These are phyloP conservation scores for Cenchrus purpureus DNA, from an alignment of 176 grass and related monocot genomes.

Conservation along the genomic window DNA sequence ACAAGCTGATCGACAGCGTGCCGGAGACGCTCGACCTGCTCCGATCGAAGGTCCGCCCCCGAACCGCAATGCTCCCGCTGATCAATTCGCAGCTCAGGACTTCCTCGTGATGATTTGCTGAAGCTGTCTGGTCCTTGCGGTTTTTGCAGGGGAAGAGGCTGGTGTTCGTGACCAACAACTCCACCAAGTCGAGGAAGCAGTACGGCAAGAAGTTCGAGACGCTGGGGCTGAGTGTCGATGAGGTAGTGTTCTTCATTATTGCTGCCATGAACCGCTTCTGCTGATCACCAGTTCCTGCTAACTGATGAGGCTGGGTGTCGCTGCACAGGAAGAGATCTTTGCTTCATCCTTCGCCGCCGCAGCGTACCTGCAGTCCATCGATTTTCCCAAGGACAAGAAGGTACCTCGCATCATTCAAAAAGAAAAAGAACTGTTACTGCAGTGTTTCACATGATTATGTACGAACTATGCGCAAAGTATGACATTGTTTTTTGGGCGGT, in stretches of 20 bases:
- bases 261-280: background rate
- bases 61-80: background rate
- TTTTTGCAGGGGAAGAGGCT: constrained; percentile 79
- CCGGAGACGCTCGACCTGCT: constrained; percentile 90
- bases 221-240: constrained; percentile 68
- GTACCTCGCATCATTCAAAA: constrained; percentile 34
- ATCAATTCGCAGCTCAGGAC: background rate
- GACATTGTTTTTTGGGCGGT: background rate
- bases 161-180: constrained; percentile 98
- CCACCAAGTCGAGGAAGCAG: constrained; percentile 95
- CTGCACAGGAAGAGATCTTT: constrained; percentile 91
- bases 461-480: background rate
- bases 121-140: background rate
- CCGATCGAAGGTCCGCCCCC: constrained; percentile 63
- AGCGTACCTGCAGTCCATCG: constrained; percentile 88
- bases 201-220: constrained; percentile 95
- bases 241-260: constrained; percentile 45
- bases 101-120: background rate
- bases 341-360: constrained; percentile 96
- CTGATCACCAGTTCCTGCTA: background rate
- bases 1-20: constrained; percentile 92
- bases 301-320: background rate
- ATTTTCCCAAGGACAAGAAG: constrained; percentile 95
- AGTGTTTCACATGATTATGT: background rate
- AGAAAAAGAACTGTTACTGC: background rate